These are phyloP conservation scores for Candida buenavistaensis DNA, from an alignment of 1,139 yeast genomes.

Conservation along the genomic window DNA sequence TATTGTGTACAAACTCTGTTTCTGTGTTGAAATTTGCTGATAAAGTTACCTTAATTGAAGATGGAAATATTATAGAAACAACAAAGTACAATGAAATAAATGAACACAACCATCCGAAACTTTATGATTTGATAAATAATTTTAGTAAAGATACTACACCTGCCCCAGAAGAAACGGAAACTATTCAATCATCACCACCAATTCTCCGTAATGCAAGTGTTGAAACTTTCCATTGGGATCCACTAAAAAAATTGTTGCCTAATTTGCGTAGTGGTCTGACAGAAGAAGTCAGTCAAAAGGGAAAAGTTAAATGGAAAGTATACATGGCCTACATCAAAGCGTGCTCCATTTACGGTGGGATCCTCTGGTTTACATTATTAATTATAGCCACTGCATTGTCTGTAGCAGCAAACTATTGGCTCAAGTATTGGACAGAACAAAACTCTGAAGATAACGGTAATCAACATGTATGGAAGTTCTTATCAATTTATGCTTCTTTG, in stretches of 20 bases:
- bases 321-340: constrained; percentile 31
- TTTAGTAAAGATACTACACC: constrained; percentile 17
- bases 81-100: constrained; percentile 23
- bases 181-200: background rate
- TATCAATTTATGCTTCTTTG: constrained; percentile 27
- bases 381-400: constrained; percentile 20
- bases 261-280: constrained; percentile 23
- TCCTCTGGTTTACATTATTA: constrained; percentile 23
- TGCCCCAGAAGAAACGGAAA: background rate
- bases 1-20: constrained; percentile 35
- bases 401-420: constrained; percentile 26
- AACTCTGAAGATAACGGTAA: constrained; percentile 25
- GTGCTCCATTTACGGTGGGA: constrained; percentile 25
- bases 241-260: constrained; percentile 25
- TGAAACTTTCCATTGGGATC: constrained; percentile 35
- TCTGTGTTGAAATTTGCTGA: constrained; percentile 29
- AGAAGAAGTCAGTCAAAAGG: constrained; percentile 26
- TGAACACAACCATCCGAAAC: constrained; percentile 22
- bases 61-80: constrained; percentile 27
- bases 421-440: constrained; percentile 33
- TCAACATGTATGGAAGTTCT: constrained; percentile 21
- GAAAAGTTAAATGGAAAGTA: constrained; percentile 29
- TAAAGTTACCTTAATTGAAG: constrained; percentile 24
- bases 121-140: constrained; percentile 24
- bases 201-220: constrained; percentile 25